A percentile compares a stretch with the other conserved stretches of the same genome.
Evolutionary conservation across 2,329 filamentous ascomycete species (phyloP).

Genomic region (Parastagonospora avenae): DNA sequence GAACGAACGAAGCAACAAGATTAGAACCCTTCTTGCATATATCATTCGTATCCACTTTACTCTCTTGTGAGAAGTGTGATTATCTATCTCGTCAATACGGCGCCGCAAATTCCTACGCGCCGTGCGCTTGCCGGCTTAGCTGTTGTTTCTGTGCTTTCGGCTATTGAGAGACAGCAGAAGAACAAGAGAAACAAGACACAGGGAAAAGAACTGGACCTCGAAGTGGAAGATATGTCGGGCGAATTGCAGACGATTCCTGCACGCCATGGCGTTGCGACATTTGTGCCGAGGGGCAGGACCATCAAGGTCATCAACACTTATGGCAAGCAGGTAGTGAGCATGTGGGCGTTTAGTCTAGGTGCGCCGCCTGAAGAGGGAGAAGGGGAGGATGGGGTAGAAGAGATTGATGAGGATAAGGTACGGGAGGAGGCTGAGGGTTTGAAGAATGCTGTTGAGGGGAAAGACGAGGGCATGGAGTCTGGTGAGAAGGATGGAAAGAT

Average conservation of each 20-base stretch:
- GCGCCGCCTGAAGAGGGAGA: conserved; percentile 50
- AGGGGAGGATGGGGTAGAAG: conserved; percentile 22
- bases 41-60: conserved; percentile 3
- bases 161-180: conserved; percentile 41
- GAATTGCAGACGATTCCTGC: conserved; percentile 55
- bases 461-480: conserved; percentile 9
- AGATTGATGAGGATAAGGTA: conserved; percentile 32
- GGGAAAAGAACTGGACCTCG: conserved; percentile 13
- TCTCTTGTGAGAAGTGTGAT: conserved; percentile 3
- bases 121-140: conserved; percentile 44
- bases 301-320: conserved; percentile 59
- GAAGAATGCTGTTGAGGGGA: conserved; percentile 24
- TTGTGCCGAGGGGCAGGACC: conserved; percentile 54
- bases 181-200: conserved; percentile 20
- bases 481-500: conserved; percentile 1
- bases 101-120: conserved; percentile 35
- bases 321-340: conserved; percentile 56
- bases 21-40: too few relatives aligned
- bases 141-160: conserved; percentile 39
- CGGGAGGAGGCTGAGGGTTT: conserved; percentile 29
- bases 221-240: conserved; percentile 44
- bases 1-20: not conserved
- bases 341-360: conserved; percentile 56
- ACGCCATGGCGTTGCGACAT: conserved; percentile 56
- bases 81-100: conserved; percentile 26